phyloP scores from a whole-genome alignment of 805 yeast species.

The Candida ascalaphidarum region DNA sequence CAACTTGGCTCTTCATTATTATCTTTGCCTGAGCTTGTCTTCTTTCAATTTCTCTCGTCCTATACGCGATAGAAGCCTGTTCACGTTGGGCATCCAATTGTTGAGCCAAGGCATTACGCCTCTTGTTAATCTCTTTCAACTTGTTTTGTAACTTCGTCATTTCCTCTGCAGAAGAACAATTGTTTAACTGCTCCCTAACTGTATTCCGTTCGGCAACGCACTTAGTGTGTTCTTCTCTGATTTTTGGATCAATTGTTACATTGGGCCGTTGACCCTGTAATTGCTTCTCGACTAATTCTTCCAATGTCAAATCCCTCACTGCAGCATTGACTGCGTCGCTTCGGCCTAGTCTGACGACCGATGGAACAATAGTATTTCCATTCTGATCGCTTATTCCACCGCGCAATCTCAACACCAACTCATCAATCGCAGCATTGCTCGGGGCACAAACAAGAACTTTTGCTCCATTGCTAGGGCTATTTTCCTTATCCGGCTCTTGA shows the following conservation, averaged over 20 bases:
- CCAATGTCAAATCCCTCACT: constrained; percentile 77
- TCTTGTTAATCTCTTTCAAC: constrained; percentile 48
- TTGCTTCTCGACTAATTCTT: constrained; percentile 69
- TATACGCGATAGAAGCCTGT: constrained; percentile 51
- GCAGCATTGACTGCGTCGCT: constrained; percentile 79
- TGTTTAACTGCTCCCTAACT: constrained; percentile 32
- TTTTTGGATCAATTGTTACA: constrained; percentile 36
- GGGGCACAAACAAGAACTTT: constrained; percentile 93
- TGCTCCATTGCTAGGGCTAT: constrained; percentile 21
- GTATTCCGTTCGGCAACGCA: constrained; percentile 51
- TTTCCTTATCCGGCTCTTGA: constrained; percentile 9
- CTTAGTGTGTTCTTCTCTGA: constrained; percentile 42
- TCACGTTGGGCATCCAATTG: constrained; percentile 77
- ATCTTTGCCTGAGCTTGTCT: constrained; percentile 68
- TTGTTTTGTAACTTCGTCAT: constrained; percentile 39
- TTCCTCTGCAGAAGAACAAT: constrained; percentile 27
- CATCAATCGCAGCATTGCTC: constrained; percentile 98
- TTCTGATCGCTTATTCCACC: constrained; percentile 54
- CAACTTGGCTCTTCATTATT: constrained; percentile 67
- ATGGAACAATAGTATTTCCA: constrained; percentile 50
- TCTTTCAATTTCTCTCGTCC: constrained; percentile 73
- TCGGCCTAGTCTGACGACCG: constrained; percentile 80
- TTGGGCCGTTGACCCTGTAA: constrained; percentile 32
- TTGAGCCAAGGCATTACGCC: constrained; percentile 62
- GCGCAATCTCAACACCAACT: constrained; percentile 73